A percentile compares a stretch with the other conserved stretches of the same genome.
Conservation (phyloP, 495 filamentous ascomycete genomes). For the Hyphodiscus hymeniophilus region DNA sequence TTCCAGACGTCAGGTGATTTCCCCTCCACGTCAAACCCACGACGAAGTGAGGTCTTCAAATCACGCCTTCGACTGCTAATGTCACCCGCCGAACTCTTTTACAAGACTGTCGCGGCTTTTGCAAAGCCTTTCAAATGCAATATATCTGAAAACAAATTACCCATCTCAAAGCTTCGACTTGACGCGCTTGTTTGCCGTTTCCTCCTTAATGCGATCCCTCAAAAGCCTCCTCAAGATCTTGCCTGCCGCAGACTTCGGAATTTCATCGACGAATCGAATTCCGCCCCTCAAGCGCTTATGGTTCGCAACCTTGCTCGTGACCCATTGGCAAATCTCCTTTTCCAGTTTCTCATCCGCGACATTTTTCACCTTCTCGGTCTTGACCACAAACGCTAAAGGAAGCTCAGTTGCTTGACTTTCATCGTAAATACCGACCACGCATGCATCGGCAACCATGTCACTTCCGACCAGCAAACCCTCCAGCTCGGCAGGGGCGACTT, state of each 20-base stretch:
- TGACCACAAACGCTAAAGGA: conserved; percentile 73
- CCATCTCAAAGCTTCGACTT: conserved; percentile 13
- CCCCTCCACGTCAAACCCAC: no score
- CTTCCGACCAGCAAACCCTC: conserved; percentile 64
- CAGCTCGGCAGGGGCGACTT: conserved; percentile 67
- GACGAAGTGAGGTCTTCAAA: no score
- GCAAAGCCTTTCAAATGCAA: no score
- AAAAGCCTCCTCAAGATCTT: conserved; percentile 76
- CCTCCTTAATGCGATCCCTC: conserved; percentile 23
- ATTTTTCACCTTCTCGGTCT: conserved; percentile 34
- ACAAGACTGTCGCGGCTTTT: no score
- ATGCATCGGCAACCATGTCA: conserved; percentile 60
- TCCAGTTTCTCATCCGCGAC: conserved; percentile 39
- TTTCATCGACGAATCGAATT: conserved; percentile 65
- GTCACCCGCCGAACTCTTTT: no score
- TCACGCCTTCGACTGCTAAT: no score
- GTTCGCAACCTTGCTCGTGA: conserved; percentile 40
- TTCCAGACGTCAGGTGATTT: no score
- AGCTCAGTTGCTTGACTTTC: conserved; percentile 63
- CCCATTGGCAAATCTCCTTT: conserved; percentile 53
- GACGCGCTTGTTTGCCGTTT: conserved; percentile 4
- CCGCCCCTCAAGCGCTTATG: conserved; percentile 79
- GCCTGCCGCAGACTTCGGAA: conserved; percentile 78
- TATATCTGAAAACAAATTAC: neutral
- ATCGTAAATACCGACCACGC: conserved; percentile 55